Base-by-base conservation (phyloP, 306 rosid species). In the Pyrus bretschneideri region DNA sequence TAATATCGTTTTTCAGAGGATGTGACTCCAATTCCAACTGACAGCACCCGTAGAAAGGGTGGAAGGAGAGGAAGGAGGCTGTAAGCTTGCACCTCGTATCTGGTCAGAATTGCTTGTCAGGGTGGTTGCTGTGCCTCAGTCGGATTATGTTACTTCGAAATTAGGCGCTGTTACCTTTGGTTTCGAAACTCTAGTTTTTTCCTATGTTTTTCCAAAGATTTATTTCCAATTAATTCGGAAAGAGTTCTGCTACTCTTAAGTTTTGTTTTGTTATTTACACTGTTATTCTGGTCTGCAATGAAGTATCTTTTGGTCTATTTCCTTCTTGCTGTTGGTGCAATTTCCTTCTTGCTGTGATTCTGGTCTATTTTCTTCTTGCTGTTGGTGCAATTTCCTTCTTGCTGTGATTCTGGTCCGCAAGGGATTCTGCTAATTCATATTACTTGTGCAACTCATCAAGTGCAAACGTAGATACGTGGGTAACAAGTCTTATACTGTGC, bases 41-140 rank as follows among this genome's bases (percentile, higher is more conserved):
- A 89, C 19, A 87, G 92, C 87, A 91, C 97, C 44, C 92, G 94
- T 30, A 80, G 97, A 85, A 91, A 89, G 94, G 91, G 97, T 79
- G 97, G 97, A 9, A 85, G 97, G 79, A 88, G 97, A 80, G 97
- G 94, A 38, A 86, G 94, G 80, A 85, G 97, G 87, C 89, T 91
- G 55, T 91, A 75, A 86, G 85, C 62, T 38, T 81, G 74, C 74
- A 18, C 40, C 30, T 78, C 62, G 22, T 23, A 3, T 80, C 55
- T 76, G 51, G 80, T 21, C 52, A 64, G 42, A 40, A 35, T 61
- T 54, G 67, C 21, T 45, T 71, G 49, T 72, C 57, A 60, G 72
- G 68, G 57, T 74, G 1, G 70, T 30, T n/a, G 62, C 69, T 23
- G 80, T 62, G 77, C 83, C 54, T 25, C 69, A 40, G 66, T 70